Base-by-base conservation (phyloP, 176 grass and related monocot species). In the Aegilops umbellulata region DNA sequence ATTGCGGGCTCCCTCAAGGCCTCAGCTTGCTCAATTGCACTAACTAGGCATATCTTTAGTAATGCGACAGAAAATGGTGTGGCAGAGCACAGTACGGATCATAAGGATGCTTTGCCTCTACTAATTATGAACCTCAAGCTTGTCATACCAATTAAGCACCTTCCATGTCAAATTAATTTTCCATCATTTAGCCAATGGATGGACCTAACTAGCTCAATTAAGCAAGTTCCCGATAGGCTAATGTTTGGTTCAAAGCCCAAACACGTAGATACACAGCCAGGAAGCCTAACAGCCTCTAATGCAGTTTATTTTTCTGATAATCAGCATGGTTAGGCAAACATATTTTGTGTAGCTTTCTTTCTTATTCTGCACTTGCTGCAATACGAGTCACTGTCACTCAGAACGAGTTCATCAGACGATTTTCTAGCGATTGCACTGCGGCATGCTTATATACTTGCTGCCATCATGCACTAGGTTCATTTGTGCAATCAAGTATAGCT, bases 261-360 rank as follows among this genome's bases (percentile, higher is more conserved):
- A 81, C 41, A 31, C 60, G 10, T 81, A 67, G 46, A 13, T 67
- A 81, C 12, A 24, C 10, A n/a, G 20, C 64, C 41, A 68, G 63
- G 26, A 68, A 81, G 41, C 65, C 29, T 81, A 41, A 34, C 3
- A n/a, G 30, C 41, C 62, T 51, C 17, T 22, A 19, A 65, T 49
- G 41, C 79, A 81, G 67, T 67, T 81, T 47, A 47, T 20, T 47
- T 32, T 39, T 69, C 81, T 83, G 81, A 61, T 39, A 83, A 68
- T 34, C 11, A 71, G 51, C 51, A 74, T 73, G 53, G 20, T 72
- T 71, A 23, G 49, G 39, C 29, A 60, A 39, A 71, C 60, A 71
- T n/a, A 36, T 25, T 83, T 44, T 57, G 32, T 60, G 23, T 6
- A 74, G 51, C 64, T 67, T 34, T 32, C 14, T 65, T 81, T 7